Percentiles rank a stretch among this genome's conserved stretches.
Conservation (phyloP, 2,329 filamentous ascomycete genomes). For the Stachybotrys elegans region DNA sequence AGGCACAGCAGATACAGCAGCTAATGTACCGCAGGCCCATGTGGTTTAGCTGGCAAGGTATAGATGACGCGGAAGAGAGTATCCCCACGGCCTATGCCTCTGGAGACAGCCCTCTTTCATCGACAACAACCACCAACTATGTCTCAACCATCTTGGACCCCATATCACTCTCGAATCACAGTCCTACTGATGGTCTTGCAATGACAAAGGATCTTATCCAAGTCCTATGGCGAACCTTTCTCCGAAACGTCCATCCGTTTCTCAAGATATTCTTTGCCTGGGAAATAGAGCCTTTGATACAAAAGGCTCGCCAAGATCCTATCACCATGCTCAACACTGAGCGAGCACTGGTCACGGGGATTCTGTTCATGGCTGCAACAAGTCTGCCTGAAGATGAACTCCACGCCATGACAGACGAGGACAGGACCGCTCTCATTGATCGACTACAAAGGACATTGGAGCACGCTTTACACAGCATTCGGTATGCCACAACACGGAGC, state of each 20-base stretch:
- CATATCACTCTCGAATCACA: neutral
- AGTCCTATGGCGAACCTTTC: neutral
- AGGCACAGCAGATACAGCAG: too few relatives aligned
- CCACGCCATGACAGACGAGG: neutral
- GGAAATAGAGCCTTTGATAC: conserved; percentile 2
- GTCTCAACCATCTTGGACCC: neutral
- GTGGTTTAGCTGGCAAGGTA: conserved; percentile 2
- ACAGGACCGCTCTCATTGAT: neutral
- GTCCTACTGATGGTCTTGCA: neutral
- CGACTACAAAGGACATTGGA: neutral
- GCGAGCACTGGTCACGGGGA: neutral
- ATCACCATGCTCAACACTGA: neutral
- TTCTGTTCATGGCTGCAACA: neutral
- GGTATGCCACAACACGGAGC: neutral
- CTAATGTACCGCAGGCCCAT: conserved; percentile 2
- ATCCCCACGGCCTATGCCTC: neutral
- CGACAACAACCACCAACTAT: neutral
- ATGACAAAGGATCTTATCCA: neutral
- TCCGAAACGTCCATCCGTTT: conserved; percentile 1
- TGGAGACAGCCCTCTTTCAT: neutral
- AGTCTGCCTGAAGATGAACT: neutral
- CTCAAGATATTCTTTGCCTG: conserved; percentile 4
- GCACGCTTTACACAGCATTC: neutral
- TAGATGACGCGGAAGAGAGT: neutral
- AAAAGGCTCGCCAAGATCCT: neutral